Evolutionary conservation across 257 asterid species (phyloP).

Genomic region (Asclepias syriaca): DNA sequence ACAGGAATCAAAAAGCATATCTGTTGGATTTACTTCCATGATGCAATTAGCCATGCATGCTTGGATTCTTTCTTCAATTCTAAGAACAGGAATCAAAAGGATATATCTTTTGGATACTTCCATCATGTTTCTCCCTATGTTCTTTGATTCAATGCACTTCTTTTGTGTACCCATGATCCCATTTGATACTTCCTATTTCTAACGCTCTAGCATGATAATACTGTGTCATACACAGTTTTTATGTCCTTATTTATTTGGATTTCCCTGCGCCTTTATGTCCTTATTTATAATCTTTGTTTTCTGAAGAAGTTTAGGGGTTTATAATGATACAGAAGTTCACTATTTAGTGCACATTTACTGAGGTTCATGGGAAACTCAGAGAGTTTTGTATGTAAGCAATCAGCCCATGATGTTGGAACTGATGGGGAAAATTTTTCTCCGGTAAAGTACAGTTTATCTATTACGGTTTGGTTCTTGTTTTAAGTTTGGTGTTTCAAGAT

Average conservation of each 20-base stretch:
- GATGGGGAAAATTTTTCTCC: background rate
- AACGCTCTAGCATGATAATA: background rate
- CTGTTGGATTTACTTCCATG: background rate
- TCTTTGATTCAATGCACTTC: background rate
- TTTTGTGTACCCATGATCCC: background rate
- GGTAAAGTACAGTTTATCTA: background rate
- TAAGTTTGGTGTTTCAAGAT: background rate
- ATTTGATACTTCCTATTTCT: background rate
- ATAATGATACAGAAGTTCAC: background rate
- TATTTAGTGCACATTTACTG: background rate
- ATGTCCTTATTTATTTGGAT: background rate
- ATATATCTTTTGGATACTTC: too few relatives aligned
- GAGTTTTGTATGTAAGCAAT: background rate
- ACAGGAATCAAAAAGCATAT: background rate
- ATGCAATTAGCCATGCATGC: background rate
- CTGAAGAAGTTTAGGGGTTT: background rate
- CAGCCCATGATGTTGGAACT: background rate
- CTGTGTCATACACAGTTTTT: background rate
- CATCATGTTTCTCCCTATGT: background rate
- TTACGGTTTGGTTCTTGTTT: background rate
- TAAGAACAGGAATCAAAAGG: too few relatives aligned
- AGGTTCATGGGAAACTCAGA: background rate
- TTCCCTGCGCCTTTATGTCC: background rate
- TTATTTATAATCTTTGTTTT: background rate
- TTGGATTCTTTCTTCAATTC: background rate